Evolutionary conservation across 1,284 basidiomycete genomes (phyloP), one percentile per base, ranked within the genome.

Genomic region (Clitocybe nebularis): DNA sequence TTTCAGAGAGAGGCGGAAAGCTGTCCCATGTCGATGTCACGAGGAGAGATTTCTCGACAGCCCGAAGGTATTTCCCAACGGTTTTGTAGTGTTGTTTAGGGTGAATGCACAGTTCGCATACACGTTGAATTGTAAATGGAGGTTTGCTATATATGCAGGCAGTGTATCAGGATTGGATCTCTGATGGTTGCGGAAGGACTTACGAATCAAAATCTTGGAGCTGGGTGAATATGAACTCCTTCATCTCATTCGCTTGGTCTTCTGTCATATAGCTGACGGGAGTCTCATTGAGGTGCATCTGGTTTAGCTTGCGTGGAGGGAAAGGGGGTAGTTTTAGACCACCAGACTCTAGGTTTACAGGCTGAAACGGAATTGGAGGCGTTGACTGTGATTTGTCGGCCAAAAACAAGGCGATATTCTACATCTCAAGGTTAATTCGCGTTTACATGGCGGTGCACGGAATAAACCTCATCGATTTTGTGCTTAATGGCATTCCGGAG

Each of bases 91-190:
- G 75, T 37, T 74, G 67, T 47, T 72, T 73, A 2, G 93, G 92
- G 23, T 75, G 63, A 5, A 85, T 52, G 34, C 84, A 81, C n/a
- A 97, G 77, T 58, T 96, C 93, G 54, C 88, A 90, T 11, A 96
- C 65, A 25, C 93, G 83, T 63, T 97, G 93, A 39, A 96, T 85
- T 3, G 93, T 95, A 64, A 96, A 97, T 2, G 93, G 93, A 0
- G 90, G 79, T 41, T 79, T 80, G 38, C 77, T 80, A 48, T 34
- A 39, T 30, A 33, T 37, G 41, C 45, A 33, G 40, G 26, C 36
- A 43, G 28, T 16, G 36, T 45, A 17, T 17, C 48, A 14, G 54
- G 41, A 39, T 52, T 39, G 11, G 25, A 22, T 24, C 26, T 37
- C 28, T 35, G 29, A 44, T 40, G 22, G 28, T 41, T 35, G 30